These are phyloP conservation scores for Prunus mongolica DNA, from an alignment of 306 rosid genomes.

Conservation along the genomic window DNA sequence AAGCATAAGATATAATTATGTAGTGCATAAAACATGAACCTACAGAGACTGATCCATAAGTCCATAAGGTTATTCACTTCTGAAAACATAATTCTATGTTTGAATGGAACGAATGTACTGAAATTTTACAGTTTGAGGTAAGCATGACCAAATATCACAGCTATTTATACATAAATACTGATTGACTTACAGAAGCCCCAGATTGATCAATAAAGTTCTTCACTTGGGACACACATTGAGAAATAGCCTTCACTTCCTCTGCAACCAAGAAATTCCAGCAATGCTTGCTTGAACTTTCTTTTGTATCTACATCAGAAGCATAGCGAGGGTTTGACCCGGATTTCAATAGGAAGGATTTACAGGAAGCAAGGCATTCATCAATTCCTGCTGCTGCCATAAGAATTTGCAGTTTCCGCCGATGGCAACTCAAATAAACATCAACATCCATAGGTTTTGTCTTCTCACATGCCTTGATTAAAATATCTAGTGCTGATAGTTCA, in stretches of 20 bases:
- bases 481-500: constrained; percentile 81
- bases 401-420: constrained; percentile 74
- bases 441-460: constrained; percentile 67
- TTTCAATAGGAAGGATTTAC: constrained; percentile 47
- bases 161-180: constrained; percentile 17
- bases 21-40: neutral
- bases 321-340: constrained; percentile 34
- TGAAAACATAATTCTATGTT: neutral
- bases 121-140: neutral
- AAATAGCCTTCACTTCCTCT: constrained; percentile 87
- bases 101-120: neutral
- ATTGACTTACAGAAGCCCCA: constrained; percentile 58
- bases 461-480: constrained; percentile 80
- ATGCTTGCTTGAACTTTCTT: constrained; percentile 63
- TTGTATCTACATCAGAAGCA: constrained; percentile 49
- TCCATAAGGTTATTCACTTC: neutral
- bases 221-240: constrained; percentile 75
- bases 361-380: constrained; percentile 47
- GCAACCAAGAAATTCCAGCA: constrained; percentile 56
- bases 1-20: constrained; percentile 19
- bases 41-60: constrained; percentile 4
- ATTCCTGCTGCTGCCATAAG: constrained; percentile 74
- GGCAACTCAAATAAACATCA: constrained; percentile 74
- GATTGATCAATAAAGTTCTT: constrained; percentile 58
- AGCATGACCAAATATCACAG: constrained; percentile 15